These are phyloP conservation scores for Grifola frondosa DNA, from an alignment of 1,284 basidiomycete genomes.

Conservation along the genomic window DNA sequence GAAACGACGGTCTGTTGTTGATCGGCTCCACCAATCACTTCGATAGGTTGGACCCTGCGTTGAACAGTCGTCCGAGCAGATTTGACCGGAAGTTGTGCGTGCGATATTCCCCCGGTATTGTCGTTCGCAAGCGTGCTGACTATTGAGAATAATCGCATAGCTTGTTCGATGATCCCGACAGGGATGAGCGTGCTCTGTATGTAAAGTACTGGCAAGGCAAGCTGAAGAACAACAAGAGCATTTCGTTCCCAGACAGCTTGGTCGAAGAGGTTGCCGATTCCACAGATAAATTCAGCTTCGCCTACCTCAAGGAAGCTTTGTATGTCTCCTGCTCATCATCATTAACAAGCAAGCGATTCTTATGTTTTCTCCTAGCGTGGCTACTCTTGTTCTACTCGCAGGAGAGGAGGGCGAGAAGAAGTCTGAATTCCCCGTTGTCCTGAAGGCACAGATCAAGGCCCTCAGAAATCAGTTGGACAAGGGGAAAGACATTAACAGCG, in stretches of 20 bases:
- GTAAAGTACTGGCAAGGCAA: slow-evolving; percentile 77
- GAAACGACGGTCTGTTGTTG: slow-evolving; percentile 76
- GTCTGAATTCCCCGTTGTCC: slow-evolving; percentile 45
- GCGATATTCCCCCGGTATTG: neutral
- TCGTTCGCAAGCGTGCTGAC: neutral
- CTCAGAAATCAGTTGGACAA: slow-evolving; percentile 62
- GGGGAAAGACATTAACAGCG: slow-evolving; percentile 8
- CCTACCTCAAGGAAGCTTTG: slow-evolving; percentile 85
- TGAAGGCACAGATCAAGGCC: slow-evolving; percentile 57
- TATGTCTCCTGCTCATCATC: slow-evolving; percentile 38
- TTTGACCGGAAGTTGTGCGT: slow-evolving; percentile 85
- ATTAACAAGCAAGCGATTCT: neutral
- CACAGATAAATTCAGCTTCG: slow-evolving; percentile 74
- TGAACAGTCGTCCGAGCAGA: slow-evolving; percentile 75
- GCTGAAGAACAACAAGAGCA: slow-evolving; percentile 54
- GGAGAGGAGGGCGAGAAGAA: slow-evolving; percentile 47
- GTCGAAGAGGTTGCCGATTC: slow-evolving; percentile 55
- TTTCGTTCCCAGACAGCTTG: slow-evolving; percentile 66
- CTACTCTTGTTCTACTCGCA: slow-evolving; percentile 58
- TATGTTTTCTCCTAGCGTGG: slow-evolving; percentile 44
- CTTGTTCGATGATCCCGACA: slow-evolving; percentile 63
- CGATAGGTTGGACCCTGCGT: slow-evolving; percentile 70
- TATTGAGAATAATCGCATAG: slow-evolving; percentile 31
- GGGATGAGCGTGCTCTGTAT: slow-evolving; percentile 64
- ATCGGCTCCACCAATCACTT: slow-evolving; percentile 85